Evolutionary conservation across 2,329 filamentous ascomycete species (phyloP).

Genomic region (Thielaviopsis punctulata): DNA sequence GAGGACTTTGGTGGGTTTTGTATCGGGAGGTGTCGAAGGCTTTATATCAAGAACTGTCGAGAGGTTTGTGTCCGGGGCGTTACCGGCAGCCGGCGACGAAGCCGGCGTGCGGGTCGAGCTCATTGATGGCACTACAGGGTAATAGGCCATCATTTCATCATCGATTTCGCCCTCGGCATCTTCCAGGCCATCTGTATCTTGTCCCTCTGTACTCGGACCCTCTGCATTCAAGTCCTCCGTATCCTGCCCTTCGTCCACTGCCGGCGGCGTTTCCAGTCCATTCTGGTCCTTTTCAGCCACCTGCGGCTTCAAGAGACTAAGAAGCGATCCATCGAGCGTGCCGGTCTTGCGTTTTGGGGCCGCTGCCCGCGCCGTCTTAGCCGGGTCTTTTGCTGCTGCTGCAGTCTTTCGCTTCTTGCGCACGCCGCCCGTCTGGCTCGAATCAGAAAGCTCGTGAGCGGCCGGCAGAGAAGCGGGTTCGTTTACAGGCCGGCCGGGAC

Average conservation of each 20-base stretch:
- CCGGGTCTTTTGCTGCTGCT: background rate
- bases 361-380: background rate
- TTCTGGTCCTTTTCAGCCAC: background rate
- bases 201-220: too few relatives aligned
- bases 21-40: conserved; percentile 7
- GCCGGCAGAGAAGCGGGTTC: background rate
- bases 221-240: too few relatives aligned
- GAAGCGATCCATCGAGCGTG: conserved; percentile 5
- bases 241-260: background rate
- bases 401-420: conserved; percentile 9
- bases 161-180: conserved; percentile 10
- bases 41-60: too few relatives aligned
- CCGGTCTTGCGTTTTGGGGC: background rate
- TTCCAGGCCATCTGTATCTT: background rate
- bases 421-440: background rate
- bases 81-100: background rate
- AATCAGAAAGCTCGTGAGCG: conserved; percentile 6
- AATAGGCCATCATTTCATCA: conserved; percentile 3
- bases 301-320: conserved; percentile 7
- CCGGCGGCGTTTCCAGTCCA: conserved; percentile 4
- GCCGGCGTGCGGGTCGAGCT: background rate
- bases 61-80: background rate
- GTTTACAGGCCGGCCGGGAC: conserved; percentile 3
- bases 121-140: background rate
- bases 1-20: conserved; percentile 29